Conservation (phyloP, 805 yeast species). For the Candida suzukii region DNA sequence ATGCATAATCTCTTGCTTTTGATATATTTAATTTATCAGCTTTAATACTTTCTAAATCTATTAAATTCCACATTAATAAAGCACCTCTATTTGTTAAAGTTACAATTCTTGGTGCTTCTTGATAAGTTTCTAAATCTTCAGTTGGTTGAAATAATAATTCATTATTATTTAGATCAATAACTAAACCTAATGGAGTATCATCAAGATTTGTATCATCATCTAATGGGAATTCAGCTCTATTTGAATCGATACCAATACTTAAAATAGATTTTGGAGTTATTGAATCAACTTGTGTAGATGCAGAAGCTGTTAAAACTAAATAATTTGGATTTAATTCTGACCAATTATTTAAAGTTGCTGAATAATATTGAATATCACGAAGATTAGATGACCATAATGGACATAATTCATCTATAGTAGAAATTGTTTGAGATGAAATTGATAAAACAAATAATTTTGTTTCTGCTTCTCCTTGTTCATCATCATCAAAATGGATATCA, state of each 20-base stretch:
- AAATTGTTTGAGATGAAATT: slow-evolving; percentile 2
- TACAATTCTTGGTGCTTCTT: slow-evolving; percentile 61
- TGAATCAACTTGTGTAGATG: slow-evolving; percentile 56
- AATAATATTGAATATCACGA: slow-evolving; percentile 41
- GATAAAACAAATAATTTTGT: slow-evolving; percentile 9
- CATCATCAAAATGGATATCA: slow-evolving; percentile 1
- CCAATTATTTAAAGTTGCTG: slow-evolving; percentile 34
- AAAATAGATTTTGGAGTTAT: slow-evolving; percentile 30
- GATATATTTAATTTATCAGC: slow-evolving; percentile 18
- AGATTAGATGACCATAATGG: slow-evolving; percentile 47
- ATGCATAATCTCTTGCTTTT: neutral
- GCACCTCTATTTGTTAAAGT: slow-evolving; percentile 57
- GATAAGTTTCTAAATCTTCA: slow-evolving; percentile 47
- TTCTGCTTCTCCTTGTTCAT: slow-evolving; percentile 5
- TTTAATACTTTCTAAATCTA: slow-evolving; percentile 46
- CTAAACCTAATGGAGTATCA: slow-evolving; percentile 64
- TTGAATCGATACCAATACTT: too few species aligned
- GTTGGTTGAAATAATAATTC: slow-evolving; percentile 46
- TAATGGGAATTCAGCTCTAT: slow-evolving; percentile 69
- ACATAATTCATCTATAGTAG: slow-evolving; percentile 35
- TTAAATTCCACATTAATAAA: slow-evolving; percentile 58
- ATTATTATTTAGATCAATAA: slow-evolving; percentile 46
- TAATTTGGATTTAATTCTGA: slow-evolving; percentile 24
- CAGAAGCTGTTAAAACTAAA: slow-evolving; percentile 49
- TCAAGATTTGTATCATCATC: slow-evolving; percentile 60